Base-by-base conservation (phyloP, 2,329 filamentous ascomycete genomes). In the Talaromyces verruculosus region DNA sequence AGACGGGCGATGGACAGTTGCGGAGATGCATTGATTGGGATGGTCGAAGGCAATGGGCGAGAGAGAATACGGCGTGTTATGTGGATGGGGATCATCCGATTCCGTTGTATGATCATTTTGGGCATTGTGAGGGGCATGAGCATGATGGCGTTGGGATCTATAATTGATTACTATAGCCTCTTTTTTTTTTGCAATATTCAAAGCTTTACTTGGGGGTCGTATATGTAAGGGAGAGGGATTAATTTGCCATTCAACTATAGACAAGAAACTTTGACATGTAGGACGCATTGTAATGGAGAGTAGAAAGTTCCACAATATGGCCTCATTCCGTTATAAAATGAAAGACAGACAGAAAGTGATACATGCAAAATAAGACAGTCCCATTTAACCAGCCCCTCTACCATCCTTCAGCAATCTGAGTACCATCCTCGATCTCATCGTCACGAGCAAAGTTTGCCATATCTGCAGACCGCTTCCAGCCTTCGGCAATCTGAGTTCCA, bases 51-150 rank as follows among this genome's bases (percentile, higher is more conserved):
- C 43, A 68, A 7, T 71, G 39, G 39, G 69, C 69, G 1, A 69
- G 68, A 5, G 65, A 70, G 17, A 68, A 75, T 43, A 68, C 73
- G 8, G 73, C 73, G 1, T 75, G 73, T 47, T 74, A 74, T 45
- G 63, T 69, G 17, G 73, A 75, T 63, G 67, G 39, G 2, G 57
- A 64, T 3, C 25, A 39, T 8, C 37, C 33, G 3, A 61, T 72
- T 13, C 58, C 62, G 5, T 53, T 70, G 25, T 53, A 63, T 6
- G 65, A 66, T 6, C 66, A 70, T 55, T 69, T 72, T 53, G 71
- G 71, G 2, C 68, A 64, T 51, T 73, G 71, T 45, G 71, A 72
- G 66, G 69, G 63, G 10, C 43, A 47, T 22, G 43, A 47, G 19
- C 3, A 47, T 47, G 43, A 47, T 13, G 43, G 43, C 8, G 10